Base-by-base conservation (phyloP, 2,329 filamentous ascomycete genomes). In the Colletotrichum sp. region DNA sequence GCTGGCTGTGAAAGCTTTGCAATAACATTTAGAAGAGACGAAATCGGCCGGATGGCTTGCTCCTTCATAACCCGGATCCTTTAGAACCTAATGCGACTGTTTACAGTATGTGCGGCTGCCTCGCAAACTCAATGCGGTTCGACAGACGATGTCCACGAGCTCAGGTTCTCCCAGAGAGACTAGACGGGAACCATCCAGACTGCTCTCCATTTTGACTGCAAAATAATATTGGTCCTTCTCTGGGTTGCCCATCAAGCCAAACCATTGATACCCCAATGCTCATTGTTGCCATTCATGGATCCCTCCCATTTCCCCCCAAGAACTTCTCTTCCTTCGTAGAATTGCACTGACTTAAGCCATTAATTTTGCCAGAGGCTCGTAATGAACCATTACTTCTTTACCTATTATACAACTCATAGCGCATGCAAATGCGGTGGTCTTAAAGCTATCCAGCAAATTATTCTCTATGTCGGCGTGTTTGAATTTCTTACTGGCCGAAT, bases 341-440 rank as follows among this genome's bases (percentile, higher is more conserved):
- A 55, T 21, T 55, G 18, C 8, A 55, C 49, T 55, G 5, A 1
- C 12, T n/a, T 52, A 4, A 52, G 1, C 2, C 49, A 52, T 52
- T 21, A 0, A 21, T 2, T 1, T 1, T 52, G 49, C 8, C 1
- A 52, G 18, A 55, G 49, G 49, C n/a, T 55, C 49, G 9, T 55
- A 1, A n/a, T 2, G 1, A 6, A 0, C 13, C 34, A 1, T 15
- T 15, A 36, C 13, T 36, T 0, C 2, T 36, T 36, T 7, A 15
- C 1, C 34, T 1, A 15, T 36, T 0, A 36, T 36, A 15, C 34
- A 34, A 34, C 2, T 34, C 13, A 34, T 15, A 34, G 13, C 13
- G 32, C 49, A 10, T 12, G 49, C 49, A 24, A 55, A 21, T 0
- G 5, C 5, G 49, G 18, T 0, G 49, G 18, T 55, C 49, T 12